Base-by-base conservation (phyloP, 208 protist genomes). In the Crithidia acanthocephali region DNA sequence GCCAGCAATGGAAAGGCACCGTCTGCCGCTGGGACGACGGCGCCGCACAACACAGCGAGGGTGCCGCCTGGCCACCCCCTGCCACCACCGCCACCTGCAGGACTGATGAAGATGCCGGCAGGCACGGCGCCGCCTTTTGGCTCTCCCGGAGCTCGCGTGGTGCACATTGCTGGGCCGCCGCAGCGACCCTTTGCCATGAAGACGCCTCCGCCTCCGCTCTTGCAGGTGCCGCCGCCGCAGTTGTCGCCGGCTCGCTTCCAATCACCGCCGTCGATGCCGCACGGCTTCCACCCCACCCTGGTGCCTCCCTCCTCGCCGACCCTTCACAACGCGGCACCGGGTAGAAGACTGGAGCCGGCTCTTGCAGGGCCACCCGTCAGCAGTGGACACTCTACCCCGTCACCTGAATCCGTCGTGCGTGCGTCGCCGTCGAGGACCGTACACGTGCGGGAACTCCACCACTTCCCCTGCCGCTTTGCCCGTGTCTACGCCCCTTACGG, bases 391-490 rank as follows among this genome's bases (percentile, higher is more conserved):
- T 13, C 35, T 40, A 40, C 11, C 44, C 4, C 9, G 6, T 48
- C 16, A 48, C 44, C 13, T 13, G 44, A n/a, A 48, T 9, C 35
- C 35, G 11, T 11, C 5, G 8, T n/a, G 13, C 44, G 44, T 48
- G 44, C 18, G 44, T 3, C 16, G 13, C 25, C 70, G 6, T 33
- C 70, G 8, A n/a, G 51, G 32, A 32, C n/a, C 23, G 63, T 75
- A 58, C 75, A 68, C 28, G 72, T 87, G 33, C 63, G 71, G 33
- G 84, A 90, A 72, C 60, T 78, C 7, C 82, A 91, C 44, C 85
- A 88, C 70, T 86, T 94, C 52, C 81, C 82, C 0, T 73, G 88
- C 28, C 22, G 65, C 20, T 50, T 80, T 53, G 74, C 74, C 3
- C 68, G 80, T 32, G 40, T 86, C 3, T 75, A 88, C 45, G 72